Conservation (phyloP, 2,329 filamentous ascomycete species). For the Neophaeococcomyces aloes region DNA sequence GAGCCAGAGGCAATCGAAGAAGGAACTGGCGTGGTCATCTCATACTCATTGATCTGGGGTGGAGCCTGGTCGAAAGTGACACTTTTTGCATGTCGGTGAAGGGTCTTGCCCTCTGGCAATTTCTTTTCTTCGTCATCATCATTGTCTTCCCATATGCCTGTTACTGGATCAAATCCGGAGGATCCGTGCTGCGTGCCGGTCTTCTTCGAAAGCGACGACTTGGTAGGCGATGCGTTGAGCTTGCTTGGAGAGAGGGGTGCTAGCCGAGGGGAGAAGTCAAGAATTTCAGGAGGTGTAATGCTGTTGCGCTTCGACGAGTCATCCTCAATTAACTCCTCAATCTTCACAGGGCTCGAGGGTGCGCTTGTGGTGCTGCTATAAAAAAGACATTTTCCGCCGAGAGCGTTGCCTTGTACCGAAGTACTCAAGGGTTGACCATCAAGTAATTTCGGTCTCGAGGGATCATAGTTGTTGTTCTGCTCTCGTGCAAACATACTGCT, state of each 20-base stretch:
- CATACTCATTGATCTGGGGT: conserved; percentile 93
- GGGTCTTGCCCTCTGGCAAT: conserved; percentile 53
- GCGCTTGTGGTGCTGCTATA: conserved; percentile 17
- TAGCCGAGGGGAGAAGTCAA: conserved; percentile 5
- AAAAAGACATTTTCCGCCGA: conserved; percentile 46
- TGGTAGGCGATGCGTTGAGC: conserved; percentile 67
- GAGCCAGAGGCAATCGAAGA: conserved; percentile 84
- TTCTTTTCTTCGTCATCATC: conserved; percentile 51
- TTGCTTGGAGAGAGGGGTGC: conserved; percentile 50
- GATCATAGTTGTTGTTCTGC: conserved; percentile 86
- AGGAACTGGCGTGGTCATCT: conserved; percentile 94
- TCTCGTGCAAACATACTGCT: conserved; percentile 94
- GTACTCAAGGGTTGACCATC: conserved; percentile 52
- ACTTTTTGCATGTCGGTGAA: conserved; percentile 84
- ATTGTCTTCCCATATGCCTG: conserved; percentile 56
- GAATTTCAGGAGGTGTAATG: conserved; percentile 1
- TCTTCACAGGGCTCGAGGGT: conserved; percentile 27
- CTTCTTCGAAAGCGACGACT: conserved; percentile 73
- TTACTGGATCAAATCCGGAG: conserved; percentile 54
- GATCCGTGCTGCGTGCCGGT: conserved; percentile 36
- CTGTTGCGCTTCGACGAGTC: conserved; percentile 28
- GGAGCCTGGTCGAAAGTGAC: conserved; percentile 93
- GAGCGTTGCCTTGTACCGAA: conserved; percentile 60
- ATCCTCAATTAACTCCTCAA: conserved; percentile 23
- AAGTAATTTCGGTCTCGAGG: conserved; percentile 61